Conservation (phyloP, 176 grass and related monocot species). For the Aegilops longissima region DNA sequence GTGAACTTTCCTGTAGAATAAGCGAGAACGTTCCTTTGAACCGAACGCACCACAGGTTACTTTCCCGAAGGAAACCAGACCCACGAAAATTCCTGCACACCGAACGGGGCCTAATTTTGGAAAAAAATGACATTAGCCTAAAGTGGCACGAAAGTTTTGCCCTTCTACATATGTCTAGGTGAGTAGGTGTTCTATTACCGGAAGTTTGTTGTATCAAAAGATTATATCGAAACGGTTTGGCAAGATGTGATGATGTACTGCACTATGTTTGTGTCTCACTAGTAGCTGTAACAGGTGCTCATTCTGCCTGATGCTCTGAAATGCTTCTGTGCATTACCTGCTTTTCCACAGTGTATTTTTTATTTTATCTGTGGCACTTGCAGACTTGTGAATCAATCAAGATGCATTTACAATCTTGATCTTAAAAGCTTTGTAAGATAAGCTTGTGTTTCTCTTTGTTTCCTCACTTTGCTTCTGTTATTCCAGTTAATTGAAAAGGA, state of each 20-base stretch:
- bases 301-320: background rate
- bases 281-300: background rate
- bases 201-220: background rate
- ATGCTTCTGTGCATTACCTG: conserved; percentile 1
- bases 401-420: background rate
- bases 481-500: conserved; percentile 73
- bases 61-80: too few relatives aligned
- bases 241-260: background rate
- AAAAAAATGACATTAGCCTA: background rate
- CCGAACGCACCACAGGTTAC: too few relatives aligned
- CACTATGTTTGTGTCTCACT: background rate
- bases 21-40: too few relatives aligned
- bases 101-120: background rate
- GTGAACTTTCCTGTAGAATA: too few relatives aligned
- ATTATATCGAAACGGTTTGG: background rate
- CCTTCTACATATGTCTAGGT: background rate
- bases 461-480: conserved; percentile 12
- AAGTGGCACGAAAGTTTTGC: background rate
- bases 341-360: background rate
- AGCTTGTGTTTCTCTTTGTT: background rate
- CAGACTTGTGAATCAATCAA: conserved; percentile 5
- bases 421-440: background rate
- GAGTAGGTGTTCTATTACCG: background rate
- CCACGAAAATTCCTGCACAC: too few relatives aligned
- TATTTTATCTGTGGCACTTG: background rate